A percentile compares a stretch with the other conserved stretches of the same genome.
Evolutionary conservation across 2,329 filamentous ascomycete genomes (phyloP).

Genomic region (Venturia oleaginea): DNA sequence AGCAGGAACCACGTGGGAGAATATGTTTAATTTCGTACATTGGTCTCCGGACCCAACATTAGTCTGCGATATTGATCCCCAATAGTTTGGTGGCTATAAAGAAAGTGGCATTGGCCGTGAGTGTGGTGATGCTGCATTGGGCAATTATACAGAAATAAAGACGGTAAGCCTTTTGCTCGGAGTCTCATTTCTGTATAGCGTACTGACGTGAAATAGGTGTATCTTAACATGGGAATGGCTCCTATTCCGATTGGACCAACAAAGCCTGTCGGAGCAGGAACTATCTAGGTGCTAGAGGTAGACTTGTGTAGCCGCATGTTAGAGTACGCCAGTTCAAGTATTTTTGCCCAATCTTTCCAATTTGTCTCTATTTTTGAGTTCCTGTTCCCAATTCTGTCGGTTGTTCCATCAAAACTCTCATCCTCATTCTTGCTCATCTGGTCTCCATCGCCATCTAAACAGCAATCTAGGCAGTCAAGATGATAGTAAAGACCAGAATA

Average conservation of each 20-base stretch:
- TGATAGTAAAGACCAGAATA: too few relatives aligned
- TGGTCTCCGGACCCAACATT: slow-evolving; percentile 17
- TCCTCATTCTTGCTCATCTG: not conserved
- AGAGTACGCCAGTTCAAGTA: not conserved
- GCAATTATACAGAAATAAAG: slow-evolving; percentile 14
- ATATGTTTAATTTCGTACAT: slow-evolving; percentile 23
- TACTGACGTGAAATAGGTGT: not conserved
- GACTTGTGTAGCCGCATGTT: not conserved
- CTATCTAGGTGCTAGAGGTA: not conserved
- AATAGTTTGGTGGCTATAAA: slow-evolving; percentile 26
- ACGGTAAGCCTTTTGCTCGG: not conserved
- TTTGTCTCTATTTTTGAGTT: not conserved
- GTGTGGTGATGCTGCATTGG: slow-evolving; percentile 21
- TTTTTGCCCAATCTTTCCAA: not conserved
- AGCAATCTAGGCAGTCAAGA: too few relatives aligned
- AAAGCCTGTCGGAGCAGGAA: not conserved
- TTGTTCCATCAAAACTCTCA: not conserved
- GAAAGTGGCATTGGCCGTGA: slow-evolving; percentile 25
- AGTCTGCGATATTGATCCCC: slow-evolving; percentile 8
- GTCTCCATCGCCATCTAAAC: not conserved
- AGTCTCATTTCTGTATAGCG: not conserved
- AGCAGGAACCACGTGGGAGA: slow-evolving; percentile 18
- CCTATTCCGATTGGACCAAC: not conserved
- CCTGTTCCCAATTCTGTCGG: not conserved
- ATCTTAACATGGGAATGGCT: not conserved